Evolutionary conservation across 768 basidiomycete genomes (phyloP).

Genomic region (Amanita molliuscula): DNA sequence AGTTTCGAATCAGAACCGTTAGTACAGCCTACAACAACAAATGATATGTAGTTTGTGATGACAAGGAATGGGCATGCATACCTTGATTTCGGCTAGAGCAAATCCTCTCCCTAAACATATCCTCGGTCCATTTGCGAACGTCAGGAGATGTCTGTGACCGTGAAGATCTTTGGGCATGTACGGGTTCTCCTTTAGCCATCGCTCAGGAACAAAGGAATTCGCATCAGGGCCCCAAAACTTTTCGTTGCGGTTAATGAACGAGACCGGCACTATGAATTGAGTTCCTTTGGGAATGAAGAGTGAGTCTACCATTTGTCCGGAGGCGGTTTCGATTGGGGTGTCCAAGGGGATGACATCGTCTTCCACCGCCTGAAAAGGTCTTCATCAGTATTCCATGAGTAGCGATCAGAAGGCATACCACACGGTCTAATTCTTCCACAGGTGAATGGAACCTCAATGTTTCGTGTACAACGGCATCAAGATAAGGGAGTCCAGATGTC

Average conservation of each 20-base stretch:
- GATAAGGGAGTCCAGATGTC: constrained; percentile 30
- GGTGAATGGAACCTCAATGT: constrained; percentile 28
- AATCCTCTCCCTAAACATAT: constrained; percentile 34
- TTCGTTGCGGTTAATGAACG: constrained; percentile 26
- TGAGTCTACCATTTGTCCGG: constrained; percentile 20
- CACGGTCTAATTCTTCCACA: constrained; percentile 17
- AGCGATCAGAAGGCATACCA: constrained; percentile 14
- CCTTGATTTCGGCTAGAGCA: constrained; percentile 13
- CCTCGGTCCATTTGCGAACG: constrained; percentile 35
- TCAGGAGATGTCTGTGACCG: constrained; percentile 28
- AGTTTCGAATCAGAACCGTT: too few species aligned
- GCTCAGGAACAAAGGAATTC: constrained; percentile 29
- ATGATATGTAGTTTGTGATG: too few species aligned
- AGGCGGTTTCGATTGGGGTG: constrained; percentile 17
- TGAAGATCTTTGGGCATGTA: constrained; percentile 20
- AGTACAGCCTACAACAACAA: too few species aligned
- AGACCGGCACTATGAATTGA: constrained; percentile 23
- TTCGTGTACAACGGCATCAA: constrained; percentile 32
- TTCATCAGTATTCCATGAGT: not conserved
- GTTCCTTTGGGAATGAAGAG: constrained; percentile 28
- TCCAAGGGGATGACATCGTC: constrained; percentile 30
- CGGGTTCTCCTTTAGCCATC: constrained; percentile 25
- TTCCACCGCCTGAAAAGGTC: constrained; percentile 18
- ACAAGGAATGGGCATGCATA: not conserved
- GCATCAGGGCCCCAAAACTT: constrained; percentile 35